Percentiles rank a stretch among this genome's conserved stretches.
phyloP scores from a whole-genome alignment of 1,284 basidiomycete species.

The Mycena citricolor region DNA sequence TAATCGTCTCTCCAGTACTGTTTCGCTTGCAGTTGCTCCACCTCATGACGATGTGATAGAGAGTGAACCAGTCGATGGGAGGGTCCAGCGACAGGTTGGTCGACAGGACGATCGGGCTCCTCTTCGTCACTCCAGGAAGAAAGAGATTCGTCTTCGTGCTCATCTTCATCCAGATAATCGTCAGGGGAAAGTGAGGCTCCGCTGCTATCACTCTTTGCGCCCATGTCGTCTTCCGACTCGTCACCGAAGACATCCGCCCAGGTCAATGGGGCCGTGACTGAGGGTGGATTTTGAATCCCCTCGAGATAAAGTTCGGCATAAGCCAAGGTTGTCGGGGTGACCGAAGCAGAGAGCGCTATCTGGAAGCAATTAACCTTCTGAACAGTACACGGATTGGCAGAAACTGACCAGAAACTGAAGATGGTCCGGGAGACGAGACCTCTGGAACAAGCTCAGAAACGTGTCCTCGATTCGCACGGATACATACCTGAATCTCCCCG shows the following conservation, averaged over 20 bases:
- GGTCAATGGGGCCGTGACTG: conserved; percentile 45
- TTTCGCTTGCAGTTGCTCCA: conserved; percentile 55
- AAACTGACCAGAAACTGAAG: conserved; percentile 65
- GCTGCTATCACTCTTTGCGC: conserved; percentile 42
- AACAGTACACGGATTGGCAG: not conserved
- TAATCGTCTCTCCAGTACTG: conserved; percentile 69
- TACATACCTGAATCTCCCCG: conserved; percentile 56
- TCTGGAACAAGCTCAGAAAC: conserved; percentile 38
- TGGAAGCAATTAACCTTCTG: conserved; percentile 27
- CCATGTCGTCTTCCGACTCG: conserved; percentile 62
- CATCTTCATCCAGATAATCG: conserved; percentile 44
- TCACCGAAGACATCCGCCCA: conserved; percentile 77
- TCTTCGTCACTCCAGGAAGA: conserved; percentile 28
- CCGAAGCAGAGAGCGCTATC: conserved; percentile 57
- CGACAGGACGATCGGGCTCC: conserved; percentile 13
- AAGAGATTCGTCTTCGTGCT: conserved; percentile 34
- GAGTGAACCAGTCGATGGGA: conserved; percentile 31
- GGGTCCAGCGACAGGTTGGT: conserved; percentile 3
- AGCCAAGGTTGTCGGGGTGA: conserved; percentile 44
- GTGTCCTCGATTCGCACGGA: too few species aligned
- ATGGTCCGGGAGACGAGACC: conserved; percentile 63
- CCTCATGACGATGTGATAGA: conserved; percentile 46
- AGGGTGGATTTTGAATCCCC: conserved; percentile 42
- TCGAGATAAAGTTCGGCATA: conserved; percentile 55
- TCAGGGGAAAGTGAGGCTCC: conserved; percentile 47